Evolutionary conservation across 169 alveolate genomes (phyloP).

Genomic region (Cryptosporidium baileyi): DNA sequence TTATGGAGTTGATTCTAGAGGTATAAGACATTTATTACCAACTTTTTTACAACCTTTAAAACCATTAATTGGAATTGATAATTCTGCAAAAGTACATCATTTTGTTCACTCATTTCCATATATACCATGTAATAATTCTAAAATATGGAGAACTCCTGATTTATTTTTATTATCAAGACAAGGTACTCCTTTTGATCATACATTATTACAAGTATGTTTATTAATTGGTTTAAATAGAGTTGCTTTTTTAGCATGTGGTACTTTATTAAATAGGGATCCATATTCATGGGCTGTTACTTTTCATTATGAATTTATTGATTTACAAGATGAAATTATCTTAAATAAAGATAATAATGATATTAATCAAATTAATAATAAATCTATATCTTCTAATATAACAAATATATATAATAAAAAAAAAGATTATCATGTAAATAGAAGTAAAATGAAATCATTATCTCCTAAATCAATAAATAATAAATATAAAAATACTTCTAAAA

Average conservation of each 20-base stretch:
- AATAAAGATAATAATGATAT: too few species aligned
- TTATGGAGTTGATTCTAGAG: conserved; percentile 68
- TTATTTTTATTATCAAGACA: conserved; percentile 59
- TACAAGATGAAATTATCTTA: background rate
- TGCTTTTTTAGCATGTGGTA: conserved; percentile 68
- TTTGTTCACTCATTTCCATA: conserved; percentile 61
- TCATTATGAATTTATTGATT: conserved; percentile 29
- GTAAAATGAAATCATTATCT: conserved; percentile 49
- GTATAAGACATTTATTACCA: conserved; percentile 56
- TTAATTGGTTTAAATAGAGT: conserved; percentile 51
- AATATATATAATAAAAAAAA: background rate
- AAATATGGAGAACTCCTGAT: conserved; percentile 60
- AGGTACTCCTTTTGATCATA: conserved; percentile 67
- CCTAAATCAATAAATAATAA: background rate
- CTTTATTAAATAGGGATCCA: conserved; percentile 60
- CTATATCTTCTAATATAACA: too few species aligned
- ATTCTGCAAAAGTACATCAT: conserved; percentile 60
- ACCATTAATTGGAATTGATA: conserved; percentile 22
- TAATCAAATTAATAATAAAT: too few species aligned
- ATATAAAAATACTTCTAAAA: background rate
- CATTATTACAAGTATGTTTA: conserved; percentile 53
- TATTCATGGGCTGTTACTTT: conserved; percentile 65
- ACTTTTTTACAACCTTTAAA: conserved; percentile 55
- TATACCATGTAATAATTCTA: conserved; percentile 24
- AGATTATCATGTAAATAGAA: background rate